Base-by-base conservation (phyloP, 2,329 filamentous ascomycete genomes). In the Trichophyton benhamiae region DNA sequence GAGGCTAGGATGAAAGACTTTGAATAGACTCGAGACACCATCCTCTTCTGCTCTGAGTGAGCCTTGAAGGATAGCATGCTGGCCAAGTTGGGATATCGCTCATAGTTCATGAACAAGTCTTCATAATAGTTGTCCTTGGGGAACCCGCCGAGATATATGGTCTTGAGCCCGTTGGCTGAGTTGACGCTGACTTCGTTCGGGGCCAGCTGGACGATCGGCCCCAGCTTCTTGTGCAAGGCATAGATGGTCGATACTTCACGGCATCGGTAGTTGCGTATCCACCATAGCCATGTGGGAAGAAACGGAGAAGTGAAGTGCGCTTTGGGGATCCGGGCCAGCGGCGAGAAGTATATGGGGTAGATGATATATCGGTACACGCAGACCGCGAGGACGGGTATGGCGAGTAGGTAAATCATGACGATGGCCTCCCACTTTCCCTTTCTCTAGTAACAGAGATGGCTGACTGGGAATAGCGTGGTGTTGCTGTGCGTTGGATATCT, bases 11-110 rank as follows among this genome's bases (percentile, higher is more conserved):
- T 75, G 57, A 77, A 83, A 0, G 86, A 87, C 69, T 91, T 91
- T 59, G 87, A 88, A 74, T 90, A 91, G 59, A 87, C 80, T 65
- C 88, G 83, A 61, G 85, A 85, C 25, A 91, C 75, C 82, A 89
- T 86, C 17, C 87, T 82, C 70, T 90, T 91, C 49, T 87, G 77
- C 6, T 77, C 73, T 0, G 86, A 84, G 69, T 91, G 88, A 1
- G 79, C 74, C 38, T 78, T 81, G 25, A 81, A 80, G 11, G 76
- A 70, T 3, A 77, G 72, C 30, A 83, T 83, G 1, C 86, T 86
- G 71, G 91, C 89, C 77, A 87, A 83, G 67, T 86, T 84, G 25
- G 77, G 75, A 6, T 77, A 74, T n/a, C 49, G 36, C 8, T 76
- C 75, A 62, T 85, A 88, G 65, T 87, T 87, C 58, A 80, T 72